phyloP scores from a whole-genome alignment of 345 rosid genomes.

The Clausena lansium region DNA sequence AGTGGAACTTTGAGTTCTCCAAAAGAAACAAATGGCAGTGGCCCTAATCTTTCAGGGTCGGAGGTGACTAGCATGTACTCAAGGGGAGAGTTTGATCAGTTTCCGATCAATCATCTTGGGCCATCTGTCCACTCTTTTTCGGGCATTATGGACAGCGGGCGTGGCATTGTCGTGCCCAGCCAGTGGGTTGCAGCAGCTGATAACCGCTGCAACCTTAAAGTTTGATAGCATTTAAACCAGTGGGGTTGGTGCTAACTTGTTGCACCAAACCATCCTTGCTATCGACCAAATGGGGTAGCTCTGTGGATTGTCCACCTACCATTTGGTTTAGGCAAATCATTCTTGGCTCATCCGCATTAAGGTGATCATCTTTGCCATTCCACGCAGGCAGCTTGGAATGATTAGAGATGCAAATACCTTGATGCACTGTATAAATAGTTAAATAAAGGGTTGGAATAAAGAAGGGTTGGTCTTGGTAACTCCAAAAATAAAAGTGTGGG shows the following conservation, averaged over 20 bases:
- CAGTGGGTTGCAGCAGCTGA: slow-evolving; percentile 72
- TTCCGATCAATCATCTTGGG: slow-evolving; percentile 33
- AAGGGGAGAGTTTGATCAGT: slow-evolving; percentile 30
- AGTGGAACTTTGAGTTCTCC: slow-evolving; percentile 61
- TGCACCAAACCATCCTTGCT: slow-evolving; percentile 22
- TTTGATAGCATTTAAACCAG: slow-evolving; percentile 31
- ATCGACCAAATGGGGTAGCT: slow-evolving; percentile 37
- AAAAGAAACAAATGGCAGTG: slow-evolving; percentile 42
- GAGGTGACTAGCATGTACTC: slow-evolving; percentile 81
- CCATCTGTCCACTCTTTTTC: slow-evolving; percentile 44
- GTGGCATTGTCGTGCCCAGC: slow-evolving; percentile 58
- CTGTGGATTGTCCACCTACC: slow-evolving; percentile 25
- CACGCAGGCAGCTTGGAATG: slow-evolving; percentile 6
- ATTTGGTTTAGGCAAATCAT: slow-evolving; percentile 94
- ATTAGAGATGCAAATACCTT: slow-evolving; percentile 23
- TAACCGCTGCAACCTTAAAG: slow-evolving; percentile 58
- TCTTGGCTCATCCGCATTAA: slow-evolving; percentile 63
- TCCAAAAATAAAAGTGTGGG: neutral
- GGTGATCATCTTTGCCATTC: slow-evolving; percentile 28
- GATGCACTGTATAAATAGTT: slow-evolving; percentile 17
- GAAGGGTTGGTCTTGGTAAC: neutral
- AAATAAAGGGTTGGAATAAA: slow-evolving; percentile 2
- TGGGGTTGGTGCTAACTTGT: slow-evolving; percentile 27
- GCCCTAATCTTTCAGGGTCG: slow-evolving; percentile 49
- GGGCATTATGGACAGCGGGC: slow-evolving; percentile 39